Conservation (phyloP, 192 early-diverging fungal species). For the Spizellomyces sp. region DNA sequence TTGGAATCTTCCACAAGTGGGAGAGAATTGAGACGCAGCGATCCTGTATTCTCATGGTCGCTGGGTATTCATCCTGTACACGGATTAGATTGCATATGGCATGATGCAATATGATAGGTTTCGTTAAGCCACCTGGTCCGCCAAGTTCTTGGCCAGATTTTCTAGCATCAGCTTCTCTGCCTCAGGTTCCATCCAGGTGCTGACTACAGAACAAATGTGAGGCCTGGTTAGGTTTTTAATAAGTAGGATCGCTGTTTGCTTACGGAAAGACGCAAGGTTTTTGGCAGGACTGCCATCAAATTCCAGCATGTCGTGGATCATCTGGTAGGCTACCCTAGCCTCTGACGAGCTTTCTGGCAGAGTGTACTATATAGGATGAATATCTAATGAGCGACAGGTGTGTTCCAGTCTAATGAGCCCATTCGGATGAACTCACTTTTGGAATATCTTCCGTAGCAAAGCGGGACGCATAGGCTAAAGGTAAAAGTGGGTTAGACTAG, state of each 20-base stretch:
- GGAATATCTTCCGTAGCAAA: too few species aligned
- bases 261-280: constrained; percentile 71
- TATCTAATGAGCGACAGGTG: too few species aligned
- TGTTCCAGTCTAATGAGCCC: too few species aligned
- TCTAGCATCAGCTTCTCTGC: constrained; percentile 78
- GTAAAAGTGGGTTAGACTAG: too few species aligned
- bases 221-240: too few species aligned
- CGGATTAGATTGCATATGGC: background rate
- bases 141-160: constrained; percentile 76
- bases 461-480: too few species aligned
- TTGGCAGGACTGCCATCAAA: constrained; percentile 77
- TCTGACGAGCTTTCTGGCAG: too few species aligned
- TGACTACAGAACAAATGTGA: constrained; percentile 42
- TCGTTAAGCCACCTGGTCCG: background rate
- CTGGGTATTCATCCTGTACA: background rate
- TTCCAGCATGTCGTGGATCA: constrained; percentile 72
- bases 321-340: constrained; percentile 54
- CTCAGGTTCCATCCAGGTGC: constrained; percentile 81
- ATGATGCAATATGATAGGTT: background rate
- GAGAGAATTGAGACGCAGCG: constrained; percentile 72
- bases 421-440: too few species aligned
- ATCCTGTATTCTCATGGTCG: constrained; percentile 9
- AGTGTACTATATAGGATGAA: too few species aligned
- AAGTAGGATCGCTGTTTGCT: too few species aligned
- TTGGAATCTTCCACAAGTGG: constrained; percentile 63